Evolutionary conservation across 225 moss, liverwort and hornwort species (phyloP).

Genomic region (Asterella californica): DNA sequence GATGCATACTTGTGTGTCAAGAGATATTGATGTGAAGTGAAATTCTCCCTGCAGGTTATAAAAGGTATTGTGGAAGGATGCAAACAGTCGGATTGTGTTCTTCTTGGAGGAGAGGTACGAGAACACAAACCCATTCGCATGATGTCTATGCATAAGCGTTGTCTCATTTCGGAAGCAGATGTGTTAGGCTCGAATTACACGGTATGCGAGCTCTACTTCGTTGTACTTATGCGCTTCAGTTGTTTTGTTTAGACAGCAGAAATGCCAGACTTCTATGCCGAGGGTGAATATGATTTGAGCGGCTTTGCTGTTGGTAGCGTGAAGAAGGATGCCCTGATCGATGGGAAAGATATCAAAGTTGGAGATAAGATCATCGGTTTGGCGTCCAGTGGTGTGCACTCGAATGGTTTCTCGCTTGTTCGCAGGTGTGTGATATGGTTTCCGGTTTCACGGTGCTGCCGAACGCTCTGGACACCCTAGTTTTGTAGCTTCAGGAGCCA

Average conservation of each 20-base stretch:
- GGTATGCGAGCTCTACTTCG: background rate
- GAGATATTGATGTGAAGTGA: background rate
- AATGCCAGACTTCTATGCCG: constrained; percentile 85
- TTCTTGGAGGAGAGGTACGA: constrained; percentile 78
- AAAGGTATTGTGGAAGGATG: constrained; percentile 93
- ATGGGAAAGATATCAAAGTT: constrained; percentile 60
- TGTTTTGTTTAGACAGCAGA: constrained; percentile 60
- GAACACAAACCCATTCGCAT: background rate
- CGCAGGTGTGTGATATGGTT: constrained; percentile 32
- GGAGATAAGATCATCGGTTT: constrained; percentile 60
- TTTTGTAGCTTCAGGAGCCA: background rate
- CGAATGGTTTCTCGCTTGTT: constrained; percentile 51
- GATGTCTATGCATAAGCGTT: background rate
- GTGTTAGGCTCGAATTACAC: background rate
- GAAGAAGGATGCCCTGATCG: constrained; percentile 77
- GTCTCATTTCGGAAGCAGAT: background rate
- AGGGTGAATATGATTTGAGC: constrained; percentile 88
- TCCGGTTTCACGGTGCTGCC: background rate
- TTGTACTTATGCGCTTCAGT: background rate
- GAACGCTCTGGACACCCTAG: background rate
- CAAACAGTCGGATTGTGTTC: constrained; percentile 72
- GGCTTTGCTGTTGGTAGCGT: constrained; percentile 91
- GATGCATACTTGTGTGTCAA: background rate
- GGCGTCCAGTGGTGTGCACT: constrained; percentile 54
- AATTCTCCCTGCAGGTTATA: constrained; percentile 45